Evolutionary conservation across 345 rosid species (phyloP).

Genomic region (Heritiera fomes): DNA sequence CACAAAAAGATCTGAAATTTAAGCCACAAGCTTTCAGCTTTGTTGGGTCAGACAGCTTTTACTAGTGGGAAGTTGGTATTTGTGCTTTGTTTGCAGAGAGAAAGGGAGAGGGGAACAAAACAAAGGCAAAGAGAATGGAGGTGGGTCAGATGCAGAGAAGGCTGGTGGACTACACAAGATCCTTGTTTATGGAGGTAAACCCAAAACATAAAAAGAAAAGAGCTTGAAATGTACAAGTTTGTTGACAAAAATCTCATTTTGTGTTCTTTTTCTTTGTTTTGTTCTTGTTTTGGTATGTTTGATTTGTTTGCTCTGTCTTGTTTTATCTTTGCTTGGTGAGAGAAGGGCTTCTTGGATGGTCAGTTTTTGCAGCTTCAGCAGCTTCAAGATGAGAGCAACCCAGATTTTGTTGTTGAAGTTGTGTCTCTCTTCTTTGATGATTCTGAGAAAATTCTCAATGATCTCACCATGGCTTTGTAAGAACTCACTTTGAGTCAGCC

Average conservation of each 20-base stretch:
- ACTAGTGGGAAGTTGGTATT: background rate
- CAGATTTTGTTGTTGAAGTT: conserved; percentile 91
- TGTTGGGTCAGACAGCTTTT: conserved; percentile 9
- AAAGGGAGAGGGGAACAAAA: conserved; percentile 18
- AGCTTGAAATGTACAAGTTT: background rate
- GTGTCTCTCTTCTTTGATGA: conserved; percentile 88
- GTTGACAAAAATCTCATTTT: background rate
- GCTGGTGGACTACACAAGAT: conserved; percentile 65
- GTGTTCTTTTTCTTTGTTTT: background rate
- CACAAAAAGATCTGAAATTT: conserved; percentile 31
- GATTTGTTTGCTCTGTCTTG: conserved; percentile 9
- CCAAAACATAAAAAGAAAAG: too few species aligned
- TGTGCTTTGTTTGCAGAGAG: conserved; percentile 7
- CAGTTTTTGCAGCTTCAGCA: conserved; percentile 89
- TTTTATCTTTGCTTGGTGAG: conserved; percentile 10
- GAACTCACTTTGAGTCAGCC: conserved; percentile 9
- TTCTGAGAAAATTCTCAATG: conserved; percentile 81
- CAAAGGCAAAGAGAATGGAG: conserved; percentile 49
- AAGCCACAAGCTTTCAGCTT: conserved; percentile 24
- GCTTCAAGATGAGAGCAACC: conserved; percentile 95
- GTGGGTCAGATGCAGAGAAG: conserved; percentile 82
- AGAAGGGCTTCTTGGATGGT: conserved; percentile 84
- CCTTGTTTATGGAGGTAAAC: conserved; percentile 76
- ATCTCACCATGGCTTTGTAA: conserved; percentile 78
- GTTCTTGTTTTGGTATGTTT: conserved; percentile 6